A percentile compares a stretch with the other conserved stretches of the same genome.
phyloP scores from a whole-genome alignment of 805 yeast species.

The Metschnikowia bowlesiae region DNA sequence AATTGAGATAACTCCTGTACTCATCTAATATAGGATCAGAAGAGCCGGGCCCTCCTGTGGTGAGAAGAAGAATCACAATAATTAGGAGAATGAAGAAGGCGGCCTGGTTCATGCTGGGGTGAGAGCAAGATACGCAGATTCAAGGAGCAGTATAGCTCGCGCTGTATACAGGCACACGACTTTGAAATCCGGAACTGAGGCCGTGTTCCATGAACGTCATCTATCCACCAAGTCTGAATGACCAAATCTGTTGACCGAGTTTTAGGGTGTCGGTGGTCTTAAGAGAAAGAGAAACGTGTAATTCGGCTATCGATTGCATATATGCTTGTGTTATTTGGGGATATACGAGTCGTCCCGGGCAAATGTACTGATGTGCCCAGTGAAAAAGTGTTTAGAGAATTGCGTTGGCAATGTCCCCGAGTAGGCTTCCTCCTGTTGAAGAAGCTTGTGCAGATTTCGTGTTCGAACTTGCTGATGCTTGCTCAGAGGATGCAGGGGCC shows the following conservation, averaged over 20 bases:
- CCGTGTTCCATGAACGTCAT: neutral
- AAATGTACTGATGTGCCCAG: neutral
- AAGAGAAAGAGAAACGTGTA: too few species aligned
- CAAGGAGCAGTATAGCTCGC: neutral
- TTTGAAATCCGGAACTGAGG: neutral
- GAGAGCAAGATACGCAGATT: neutral
- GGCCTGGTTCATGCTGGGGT: constrained; percentile 25
- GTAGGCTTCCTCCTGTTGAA: constrained; percentile 3
- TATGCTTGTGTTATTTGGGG: neutral
- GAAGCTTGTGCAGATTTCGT: constrained; percentile 1
- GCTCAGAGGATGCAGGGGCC: neutral
- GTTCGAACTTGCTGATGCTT: neutral
- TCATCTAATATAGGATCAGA: constrained; percentile 24
- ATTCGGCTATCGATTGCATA: neutral
- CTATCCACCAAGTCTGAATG: neutral
- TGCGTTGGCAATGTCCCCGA: neutral
- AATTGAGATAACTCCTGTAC: constrained; percentile 23
- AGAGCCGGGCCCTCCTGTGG: constrained; percentile 25
- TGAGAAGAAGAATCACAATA: constrained; percentile 29
- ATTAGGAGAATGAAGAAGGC: constrained; percentile 30
- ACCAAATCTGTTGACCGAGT: neutral
- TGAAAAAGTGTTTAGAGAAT: neutral
- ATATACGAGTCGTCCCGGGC: neutral
- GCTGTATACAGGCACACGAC: neutral
- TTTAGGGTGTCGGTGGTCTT: too few species aligned